These are phyloP conservation scores for Pythium aquatile DNA, from an alignment of 352 stramenopile species.

Conservation along the genomic window DNA sequence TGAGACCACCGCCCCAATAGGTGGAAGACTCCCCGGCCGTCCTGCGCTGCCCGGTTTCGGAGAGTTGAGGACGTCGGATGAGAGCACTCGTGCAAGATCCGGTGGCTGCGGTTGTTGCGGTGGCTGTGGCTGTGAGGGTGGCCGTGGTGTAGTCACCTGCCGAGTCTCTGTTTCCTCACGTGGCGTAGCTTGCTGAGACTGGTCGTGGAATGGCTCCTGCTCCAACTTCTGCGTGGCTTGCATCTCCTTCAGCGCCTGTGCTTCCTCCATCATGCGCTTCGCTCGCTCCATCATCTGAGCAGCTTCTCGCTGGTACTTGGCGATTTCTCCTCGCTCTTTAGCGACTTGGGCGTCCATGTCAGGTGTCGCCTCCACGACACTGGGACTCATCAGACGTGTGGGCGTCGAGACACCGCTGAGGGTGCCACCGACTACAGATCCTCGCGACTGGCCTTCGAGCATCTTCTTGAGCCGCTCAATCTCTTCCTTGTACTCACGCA, in stretches of 20 bases:
- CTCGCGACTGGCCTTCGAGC: conserved; percentile 63
- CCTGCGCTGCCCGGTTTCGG: conserved; percentile 25
- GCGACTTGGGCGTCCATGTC: conserved; percentile 13
- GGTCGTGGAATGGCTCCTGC: conserved; percentile 23
- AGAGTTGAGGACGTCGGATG: conserved; percentile 15
- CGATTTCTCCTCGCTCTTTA: conserved; percentile 67
- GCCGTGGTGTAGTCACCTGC: background rate
- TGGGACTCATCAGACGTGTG: conserved; percentile 27
- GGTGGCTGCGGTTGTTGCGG: conserved; percentile 15
- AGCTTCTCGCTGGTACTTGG: conserved; percentile 61
- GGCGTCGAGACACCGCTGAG: conserved; percentile 45
- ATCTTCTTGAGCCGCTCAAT: conserved; percentile 87
- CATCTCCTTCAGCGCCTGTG: conserved; percentile 39
- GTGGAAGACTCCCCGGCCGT: conserved; percentile 17
- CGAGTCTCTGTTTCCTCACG: background rate
- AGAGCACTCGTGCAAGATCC: conserved; percentile 11
- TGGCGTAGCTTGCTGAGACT: background rate
- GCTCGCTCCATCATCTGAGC: conserved; percentile 65
- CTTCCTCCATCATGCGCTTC: conserved; percentile 79
- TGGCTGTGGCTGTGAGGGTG: conserved; percentile 11
- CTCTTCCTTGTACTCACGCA: conserved; percentile 89
- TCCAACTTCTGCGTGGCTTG: conserved; percentile 20
- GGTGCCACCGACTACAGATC: conserved; percentile 24
- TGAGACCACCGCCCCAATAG: conserved; percentile 6
- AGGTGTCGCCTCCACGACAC: background rate